Evolutionary conservation across 345 rosid species (phyloP).

Genomic region (Luvunga scandens): DNA sequence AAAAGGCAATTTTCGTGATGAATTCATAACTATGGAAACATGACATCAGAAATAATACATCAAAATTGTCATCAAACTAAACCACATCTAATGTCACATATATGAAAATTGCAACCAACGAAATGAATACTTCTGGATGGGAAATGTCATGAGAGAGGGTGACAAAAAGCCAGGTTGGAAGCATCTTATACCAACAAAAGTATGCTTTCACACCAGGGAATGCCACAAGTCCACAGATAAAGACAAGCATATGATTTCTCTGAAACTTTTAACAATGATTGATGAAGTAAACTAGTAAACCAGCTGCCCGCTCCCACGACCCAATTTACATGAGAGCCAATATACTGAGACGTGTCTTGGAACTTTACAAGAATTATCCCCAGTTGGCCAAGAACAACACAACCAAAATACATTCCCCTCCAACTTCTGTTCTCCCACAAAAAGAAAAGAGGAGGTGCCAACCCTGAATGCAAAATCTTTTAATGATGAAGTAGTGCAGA

Average conservation of each 20-base stretch:
- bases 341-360: background rate
- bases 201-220: background rate
- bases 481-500: background rate
- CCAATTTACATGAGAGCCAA: background rate
- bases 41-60: background rate
- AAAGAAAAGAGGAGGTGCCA: background rate
- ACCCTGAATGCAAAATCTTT: background rate
- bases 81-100: background rate
- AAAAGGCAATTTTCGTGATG: constrained; percentile 3
- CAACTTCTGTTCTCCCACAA: background rate
- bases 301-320: too few relatives aligned
- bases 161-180: background rate
- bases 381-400: background rate
- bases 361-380: background rate
- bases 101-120: background rate
- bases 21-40: background rate
- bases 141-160: background rate
- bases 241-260: background rate
- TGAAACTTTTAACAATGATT: background rate
- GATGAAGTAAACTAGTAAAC: background rate
- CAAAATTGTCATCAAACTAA: background rate
- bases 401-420: background rate
- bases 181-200: background rate
- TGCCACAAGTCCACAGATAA: background rate
- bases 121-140: background rate